A percentile compares a stretch with the other conserved stretches of the same genome.
These are phyloP conservation scores for Penicillium thymicola DNA, from an alignment of 2,329 filamentous ascomycete genomes.

Conservation along the genomic window DNA sequence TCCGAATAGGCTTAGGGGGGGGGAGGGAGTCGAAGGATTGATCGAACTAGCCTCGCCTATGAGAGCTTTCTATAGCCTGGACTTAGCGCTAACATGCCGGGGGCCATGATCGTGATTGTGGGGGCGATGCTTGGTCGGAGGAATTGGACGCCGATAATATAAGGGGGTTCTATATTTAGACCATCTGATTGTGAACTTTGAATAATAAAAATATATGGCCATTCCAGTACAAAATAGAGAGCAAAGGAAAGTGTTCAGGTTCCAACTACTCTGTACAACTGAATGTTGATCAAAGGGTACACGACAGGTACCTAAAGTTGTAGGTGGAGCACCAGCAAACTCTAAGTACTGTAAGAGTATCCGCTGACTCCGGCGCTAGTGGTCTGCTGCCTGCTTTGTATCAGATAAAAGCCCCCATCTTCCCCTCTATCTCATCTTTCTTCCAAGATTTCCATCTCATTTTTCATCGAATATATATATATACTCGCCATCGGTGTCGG, in stretches of 20 bases:
- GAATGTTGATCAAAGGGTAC: not conserved
- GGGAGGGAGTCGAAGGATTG: not conserved
- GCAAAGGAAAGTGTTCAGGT: not conserved
- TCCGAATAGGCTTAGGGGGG: not conserved
- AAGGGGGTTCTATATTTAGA: conserved; percentile 17
- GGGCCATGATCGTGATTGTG: too few species aligned
- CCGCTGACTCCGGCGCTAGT: conserved; percentile 4
- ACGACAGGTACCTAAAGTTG: not conserved
- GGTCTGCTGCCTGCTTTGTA: conserved; percentile 10
- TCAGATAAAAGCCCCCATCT: conserved; percentile 3
- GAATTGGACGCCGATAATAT: not conserved
- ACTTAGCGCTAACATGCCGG: too few species aligned
- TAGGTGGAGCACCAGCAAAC: not conserved
- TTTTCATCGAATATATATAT: not conserved
- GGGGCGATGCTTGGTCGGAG: not conserved
- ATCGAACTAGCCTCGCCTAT: not conserved
- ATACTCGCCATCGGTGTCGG: not conserved
- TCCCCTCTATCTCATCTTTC: conserved; percentile 1
- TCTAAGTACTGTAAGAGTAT: conserved; percentile 3
- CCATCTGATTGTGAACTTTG: not conserved
- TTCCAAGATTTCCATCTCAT: not conserved
- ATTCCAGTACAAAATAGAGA: not conserved
- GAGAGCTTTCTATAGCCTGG: too few species aligned
- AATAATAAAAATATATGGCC: not conserved
- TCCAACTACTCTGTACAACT: not conserved